phyloP scores from a whole-genome alignment of 2,329 filamentous ascomycete species.

The Ceratocystis variospora region DNA sequence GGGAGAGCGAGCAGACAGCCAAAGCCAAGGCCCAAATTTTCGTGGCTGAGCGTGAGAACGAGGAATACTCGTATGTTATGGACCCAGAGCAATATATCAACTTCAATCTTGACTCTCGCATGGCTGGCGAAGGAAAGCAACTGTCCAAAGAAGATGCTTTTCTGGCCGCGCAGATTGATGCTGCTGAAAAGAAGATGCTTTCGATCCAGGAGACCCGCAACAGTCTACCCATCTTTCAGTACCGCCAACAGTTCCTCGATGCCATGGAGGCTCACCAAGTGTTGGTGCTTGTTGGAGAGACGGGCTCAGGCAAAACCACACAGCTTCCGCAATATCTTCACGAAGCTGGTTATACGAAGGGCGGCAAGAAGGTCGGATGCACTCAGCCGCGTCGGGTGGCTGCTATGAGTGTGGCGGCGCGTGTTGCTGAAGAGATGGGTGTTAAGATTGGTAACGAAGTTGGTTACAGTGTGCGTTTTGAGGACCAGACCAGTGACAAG shows the following conservation, averaged over 20 bases:
- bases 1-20: slow-evolving; percentile 78
- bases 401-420: slow-evolving; percentile 92
- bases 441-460: slow-evolving; percentile 84
- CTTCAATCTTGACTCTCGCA: slow-evolving; percentile 61
- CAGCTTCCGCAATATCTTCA: slow-evolving; percentile 89
- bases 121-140: slow-evolving; percentile 57
- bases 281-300: slow-evolving; percentile 86
- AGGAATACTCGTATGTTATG: slow-evolving; percentile 81
- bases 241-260: slow-evolving; percentile 71
- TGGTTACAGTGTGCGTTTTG: slow-evolving; percentile 88
- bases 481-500: slow-evolving; percentile 81
- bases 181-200: slow-evolving; percentile 73
- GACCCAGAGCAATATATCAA: slow-evolving; percentile 80
- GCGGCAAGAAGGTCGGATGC: slow-evolving; percentile 73
- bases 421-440: slow-evolving; percentile 88
- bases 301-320: slow-evolving; percentile 89
- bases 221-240: slow-evolving; percentile 78
- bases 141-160: slow-evolving; percentile 67
- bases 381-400: slow-evolving; percentile 92
- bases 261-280: slow-evolving; percentile 78
- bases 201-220: slow-evolving; percentile 87
- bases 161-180: slow-evolving; percentile 68
- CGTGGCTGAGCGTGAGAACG: slow-evolving; percentile 56
- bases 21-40: slow-evolving; percentile 81
- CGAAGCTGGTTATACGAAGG: slow-evolving; percentile 78